Conservation (phyloP, 306 rosid species). For the Hippophae gyantsensis region DNA sequence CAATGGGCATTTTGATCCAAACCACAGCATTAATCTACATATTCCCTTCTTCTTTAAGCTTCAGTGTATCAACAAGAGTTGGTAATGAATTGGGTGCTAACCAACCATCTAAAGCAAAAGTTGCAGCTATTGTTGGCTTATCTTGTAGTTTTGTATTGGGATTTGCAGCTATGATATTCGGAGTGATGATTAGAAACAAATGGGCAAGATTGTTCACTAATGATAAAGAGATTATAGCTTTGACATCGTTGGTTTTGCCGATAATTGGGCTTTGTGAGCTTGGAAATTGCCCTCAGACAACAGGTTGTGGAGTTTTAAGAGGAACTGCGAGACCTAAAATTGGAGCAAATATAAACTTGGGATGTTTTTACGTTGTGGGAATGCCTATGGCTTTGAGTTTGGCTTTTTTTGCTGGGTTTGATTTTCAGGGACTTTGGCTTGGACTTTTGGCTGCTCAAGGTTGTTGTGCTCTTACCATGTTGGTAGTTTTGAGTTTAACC, state of each 20-base stretch:
- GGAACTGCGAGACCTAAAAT: slow-evolving; percentile 77
- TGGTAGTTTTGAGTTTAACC: slow-evolving; percentile 55
- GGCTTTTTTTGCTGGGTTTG: slow-evolving; percentile 54
- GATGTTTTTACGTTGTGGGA: slow-evolving; percentile 81
- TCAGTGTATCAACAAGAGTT: slow-evolving; percentile 74
- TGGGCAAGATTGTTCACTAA: slow-evolving; percentile 78
- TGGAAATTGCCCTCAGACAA: slow-evolving; percentile 92
- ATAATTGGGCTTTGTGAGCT: slow-evolving; percentile 83
- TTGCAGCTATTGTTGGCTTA: slow-evolving; percentile 62
- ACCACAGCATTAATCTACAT: slow-evolving; percentile 77
- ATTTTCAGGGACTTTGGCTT: slow-evolving; percentile 81
- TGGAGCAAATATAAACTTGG: slow-evolving; percentile 85
- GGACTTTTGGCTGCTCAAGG: slow-evolving; percentile 97
- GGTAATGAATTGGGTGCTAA: slow-evolving; percentile 80
- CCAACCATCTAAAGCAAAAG: slow-evolving; percentile 57
- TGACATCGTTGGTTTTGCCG: slow-evolving; percentile 74
- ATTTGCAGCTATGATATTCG: slow-evolving; percentile 53
- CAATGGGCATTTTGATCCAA: slow-evolving; percentile 91
- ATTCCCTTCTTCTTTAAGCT: slow-evolving; percentile 76
- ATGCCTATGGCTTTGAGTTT: slow-evolving; percentile 67
- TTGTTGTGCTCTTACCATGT: slow-evolving; percentile 65
- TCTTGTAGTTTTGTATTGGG: slow-evolving; percentile 49
- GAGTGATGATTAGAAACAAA: slow-evolving; percentile 53
- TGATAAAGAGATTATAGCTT: slow-evolving; percentile 45
- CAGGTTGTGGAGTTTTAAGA: slow-evolving; percentile 80